Evolutionary conservation across 2,329 filamentous ascomycete species (phyloP), one percentile per base, ranked within the genome.

Genomic region (Polychaeton citri): DNA sequence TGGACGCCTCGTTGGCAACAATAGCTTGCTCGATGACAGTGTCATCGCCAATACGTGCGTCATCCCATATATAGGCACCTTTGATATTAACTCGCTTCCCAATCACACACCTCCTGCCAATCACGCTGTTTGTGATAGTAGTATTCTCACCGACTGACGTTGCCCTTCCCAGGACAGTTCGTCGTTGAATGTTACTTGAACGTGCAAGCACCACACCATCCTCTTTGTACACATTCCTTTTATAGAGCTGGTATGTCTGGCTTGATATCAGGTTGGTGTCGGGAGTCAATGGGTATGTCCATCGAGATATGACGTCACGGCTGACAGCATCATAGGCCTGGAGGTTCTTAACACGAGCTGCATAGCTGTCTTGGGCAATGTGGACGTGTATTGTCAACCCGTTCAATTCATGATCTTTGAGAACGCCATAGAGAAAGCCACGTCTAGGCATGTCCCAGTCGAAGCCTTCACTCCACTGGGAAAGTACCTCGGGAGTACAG

Each of bases 321-420:
- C 77, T 87, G 36, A 98, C 76, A 19, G 86, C 75, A 51, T 94
- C 85, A 62, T 96, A 98, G 52, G 87, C 79, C 51, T 83, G 81
- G 17, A 96, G 68, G 52, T 86, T 93, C 53, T 75, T 79, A 9
- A 85, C 87, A 44, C 90, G 72, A 2, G 87, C 86, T 1, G 85
- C 83, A 53, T 96, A 98, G 40, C 84, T 76, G 35, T 86, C 74
- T 21, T 76, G 72, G 31, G 92, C 67, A 44, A 96, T 79, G 50
- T 96, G 81, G 2, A 85, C 81, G 56, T 95, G 86, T 35, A 98
- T 84, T n/a, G 85, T 86, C 64, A 96, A 94, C 40, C 87, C 87
- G 57, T 96, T 96, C 38, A 96, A 68, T 55, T 98, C 90, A 65
- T 85, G 94, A 57, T 98, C 90, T 63, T 95, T 95, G 36, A 98